Evolutionary conservation across 345 rosid species (phyloP).

Genomic region (Salix caprea): DNA sequence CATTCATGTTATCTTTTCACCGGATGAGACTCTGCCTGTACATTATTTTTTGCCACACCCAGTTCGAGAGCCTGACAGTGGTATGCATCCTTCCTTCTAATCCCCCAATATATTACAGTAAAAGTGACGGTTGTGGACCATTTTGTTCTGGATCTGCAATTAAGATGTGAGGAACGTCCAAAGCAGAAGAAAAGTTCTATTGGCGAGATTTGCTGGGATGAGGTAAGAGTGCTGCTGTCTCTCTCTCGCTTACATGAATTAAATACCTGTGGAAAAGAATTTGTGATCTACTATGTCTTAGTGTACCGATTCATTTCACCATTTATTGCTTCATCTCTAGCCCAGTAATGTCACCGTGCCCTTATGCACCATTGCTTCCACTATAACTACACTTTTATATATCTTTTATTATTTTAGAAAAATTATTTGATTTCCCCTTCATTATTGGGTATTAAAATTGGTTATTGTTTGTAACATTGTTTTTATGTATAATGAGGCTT

Average conservation of each 20-base stretch:
- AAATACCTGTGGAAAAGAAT: slow-evolving; percentile 1
- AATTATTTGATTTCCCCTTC: not conserved
- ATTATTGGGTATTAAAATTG: not conserved
- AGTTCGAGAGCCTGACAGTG: not conserved
- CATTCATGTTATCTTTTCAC: not conserved
- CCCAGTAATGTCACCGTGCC: not conserved
- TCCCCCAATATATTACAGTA: not conserved
- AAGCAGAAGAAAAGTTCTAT: not conserved
- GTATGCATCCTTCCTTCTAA: not conserved
- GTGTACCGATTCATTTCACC: not conserved
- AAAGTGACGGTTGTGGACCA: not conserved
- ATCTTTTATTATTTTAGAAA: not conserved
- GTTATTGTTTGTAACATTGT: slow-evolving; percentile 2
- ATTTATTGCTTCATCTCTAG: slow-evolving; percentile 5
- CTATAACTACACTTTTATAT: not conserved
- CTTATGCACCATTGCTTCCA: not conserved
- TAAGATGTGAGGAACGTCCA: not conserved
- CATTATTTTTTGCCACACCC: slow-evolving; percentile 11
- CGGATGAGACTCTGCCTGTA: slow-evolving; percentile 8
- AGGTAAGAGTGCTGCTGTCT: slow-evolving; percentile 1
- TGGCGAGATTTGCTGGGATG: not conserved
- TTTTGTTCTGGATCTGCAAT: not conserved
- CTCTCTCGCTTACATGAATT: not conserved
- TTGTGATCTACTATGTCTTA: not conserved
- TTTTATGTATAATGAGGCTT: not conserved